Evolutionary conservation across 495 filamentous ascomycete species (phyloP).

Genomic region (Penicilliopsis zonata): DNA sequence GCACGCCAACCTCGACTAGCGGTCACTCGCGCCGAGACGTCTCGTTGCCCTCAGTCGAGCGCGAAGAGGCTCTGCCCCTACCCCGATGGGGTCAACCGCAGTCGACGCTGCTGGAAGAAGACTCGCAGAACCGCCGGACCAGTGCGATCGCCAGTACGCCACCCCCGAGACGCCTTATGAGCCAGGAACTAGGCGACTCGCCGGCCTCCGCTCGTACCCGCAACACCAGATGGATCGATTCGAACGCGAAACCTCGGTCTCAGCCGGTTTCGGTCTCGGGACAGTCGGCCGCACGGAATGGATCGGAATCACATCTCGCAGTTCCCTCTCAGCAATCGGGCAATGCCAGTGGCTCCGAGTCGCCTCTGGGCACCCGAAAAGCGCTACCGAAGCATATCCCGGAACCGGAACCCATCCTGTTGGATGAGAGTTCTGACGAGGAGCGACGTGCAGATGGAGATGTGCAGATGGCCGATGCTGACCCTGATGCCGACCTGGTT

Average conservation of each 20-base stretch:
- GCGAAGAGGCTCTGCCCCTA: conserved; percentile 7
- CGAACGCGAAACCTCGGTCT: not conserved
- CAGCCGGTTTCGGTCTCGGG: not conserved
- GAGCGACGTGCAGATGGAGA: not conserved
- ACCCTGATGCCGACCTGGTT: not conserved
- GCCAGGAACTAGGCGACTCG: conserved; percentile 18
- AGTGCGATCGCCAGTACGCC: conserved; percentile 2
- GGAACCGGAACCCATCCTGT: not conserved
- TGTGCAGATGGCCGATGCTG: not conserved
- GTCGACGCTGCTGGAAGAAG: not conserved
- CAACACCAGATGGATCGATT: not conserved
- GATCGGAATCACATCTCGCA: not conserved
- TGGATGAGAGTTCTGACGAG: not conserved
- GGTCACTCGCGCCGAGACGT: conserved; percentile 4
- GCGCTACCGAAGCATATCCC: not conserved
- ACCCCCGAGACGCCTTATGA: conserved; percentile 7
- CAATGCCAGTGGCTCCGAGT: not conserved
- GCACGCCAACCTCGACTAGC: not conserved
- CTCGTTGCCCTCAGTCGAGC: conserved; percentile 16
- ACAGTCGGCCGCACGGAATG: not conserved
- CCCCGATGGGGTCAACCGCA: conserved; percentile 1
- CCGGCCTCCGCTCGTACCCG: conserved; percentile 4
- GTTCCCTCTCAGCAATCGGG: not conserved
- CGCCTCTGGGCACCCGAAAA: not conserved
- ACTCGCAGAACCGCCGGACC: not conserved